Percentiles rank a stretch among this genome's conserved stretches.
Evolutionary conservation across 306 rosid species (phyloP).

Genomic region (Biancaea sappan): DNA sequence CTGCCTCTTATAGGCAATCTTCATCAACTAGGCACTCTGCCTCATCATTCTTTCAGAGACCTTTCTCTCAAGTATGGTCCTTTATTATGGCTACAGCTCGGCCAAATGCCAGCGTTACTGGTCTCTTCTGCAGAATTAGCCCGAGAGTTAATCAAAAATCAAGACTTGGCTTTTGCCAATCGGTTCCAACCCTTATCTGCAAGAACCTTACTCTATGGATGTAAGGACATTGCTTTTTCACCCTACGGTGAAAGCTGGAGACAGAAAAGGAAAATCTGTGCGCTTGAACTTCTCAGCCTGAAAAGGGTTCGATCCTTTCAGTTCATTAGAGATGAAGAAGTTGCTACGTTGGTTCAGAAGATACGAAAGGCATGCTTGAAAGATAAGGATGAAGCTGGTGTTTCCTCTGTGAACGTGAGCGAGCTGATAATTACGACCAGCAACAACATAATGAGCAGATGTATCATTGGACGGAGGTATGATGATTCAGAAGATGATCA

Average conservation of each 20-base stretch:
- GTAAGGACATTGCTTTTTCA: slow-evolving; percentile 21
- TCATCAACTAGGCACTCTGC: slow-evolving; percentile 20
- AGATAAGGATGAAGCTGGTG: too few relatives aligned
- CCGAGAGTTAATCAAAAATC: slow-evolving; percentile 4
- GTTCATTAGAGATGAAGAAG: slow-evolving; percentile 30
- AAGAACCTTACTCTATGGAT: slow-evolving; percentile 7
- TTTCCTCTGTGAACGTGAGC: slow-evolving; percentile 14
- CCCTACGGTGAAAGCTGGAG: slow-evolving; percentile 36
- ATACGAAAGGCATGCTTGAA: not conserved
- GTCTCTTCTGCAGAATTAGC: slow-evolving; percentile 20
- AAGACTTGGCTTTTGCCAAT: slow-evolving; percentile 13
- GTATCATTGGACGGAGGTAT: slow-evolving; percentile 35
- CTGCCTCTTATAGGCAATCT: slow-evolving; percentile 28
- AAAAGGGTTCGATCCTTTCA: slow-evolving; percentile 20
- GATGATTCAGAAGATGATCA: slow-evolving; percentile 23
- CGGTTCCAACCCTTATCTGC: slow-evolving; percentile 1
- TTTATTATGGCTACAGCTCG: not conserved
- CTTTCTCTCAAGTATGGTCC: slow-evolving; percentile 14
- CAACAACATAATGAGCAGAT: slow-evolving; percentile 29
- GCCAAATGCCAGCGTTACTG: slow-evolving; percentile 1
- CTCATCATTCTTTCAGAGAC: slow-evolving; percentile 6
- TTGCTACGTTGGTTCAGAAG: not conserved
- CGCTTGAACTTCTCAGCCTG: slow-evolving; percentile 31
- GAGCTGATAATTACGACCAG: slow-evolving; percentile 19
- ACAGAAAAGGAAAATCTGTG: slow-evolving; percentile 21